Percentiles rank a stretch among this genome's conserved stretches.
phyloP scores from a whole-genome alignment of 1,139 yeast genomes.

The Protomyces gravidus region DNA sequence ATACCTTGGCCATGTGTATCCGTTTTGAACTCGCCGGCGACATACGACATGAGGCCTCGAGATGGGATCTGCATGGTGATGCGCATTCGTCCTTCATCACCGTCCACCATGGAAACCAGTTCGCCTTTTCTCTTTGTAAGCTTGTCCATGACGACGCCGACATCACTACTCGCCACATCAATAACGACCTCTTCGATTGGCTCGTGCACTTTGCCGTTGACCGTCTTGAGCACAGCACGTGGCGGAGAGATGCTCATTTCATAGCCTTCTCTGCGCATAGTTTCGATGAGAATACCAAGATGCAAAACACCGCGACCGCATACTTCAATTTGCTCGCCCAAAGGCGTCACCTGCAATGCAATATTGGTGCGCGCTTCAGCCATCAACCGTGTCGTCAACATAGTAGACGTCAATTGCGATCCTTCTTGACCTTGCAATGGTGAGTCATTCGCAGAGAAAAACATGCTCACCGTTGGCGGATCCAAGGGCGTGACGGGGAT shows the following conservation, averaged over 20 bases:
- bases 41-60: slow-evolving; percentile 28
- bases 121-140: slow-evolving; percentile 26
- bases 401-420: slow-evolving; percentile 16
- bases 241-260: slow-evolving; percentile 28
- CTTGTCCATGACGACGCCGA: slow-evolving; percentile 25
- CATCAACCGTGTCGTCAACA: slow-evolving; percentile 10
- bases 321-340: slow-evolving; percentile 22
- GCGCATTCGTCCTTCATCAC: slow-evolving; percentile 24
- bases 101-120: slow-evolving; percentile 18
- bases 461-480: slow-evolving; percentile 27
- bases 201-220: slow-evolving; percentile 20
- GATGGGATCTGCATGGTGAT: slow-evolving; percentile 24
- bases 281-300: slow-evolving; percentile 24
- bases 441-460: slow-evolving; percentile 25
- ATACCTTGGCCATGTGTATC: slow-evolving; percentile 26
- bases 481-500: slow-evolving; percentile 22
- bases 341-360: slow-evolving; percentile 9
- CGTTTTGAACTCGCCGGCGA: slow-evolving; percentile 29
- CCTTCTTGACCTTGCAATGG: slow-evolving; percentile 27
- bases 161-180: slow-evolving; percentile 20
- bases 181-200: slow-evolving; percentile 24
- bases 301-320: slow-evolving; percentile 28
- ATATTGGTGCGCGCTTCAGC: slow-evolving; percentile 29
- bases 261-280: slow-evolving; percentile 26
- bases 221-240: slow-evolving; percentile 11